These are phyloP conservation scores for Volutella citrinella DNA, from an alignment of 2,329 filamentous ascomycete genomes.

Conservation along the genomic window DNA sequence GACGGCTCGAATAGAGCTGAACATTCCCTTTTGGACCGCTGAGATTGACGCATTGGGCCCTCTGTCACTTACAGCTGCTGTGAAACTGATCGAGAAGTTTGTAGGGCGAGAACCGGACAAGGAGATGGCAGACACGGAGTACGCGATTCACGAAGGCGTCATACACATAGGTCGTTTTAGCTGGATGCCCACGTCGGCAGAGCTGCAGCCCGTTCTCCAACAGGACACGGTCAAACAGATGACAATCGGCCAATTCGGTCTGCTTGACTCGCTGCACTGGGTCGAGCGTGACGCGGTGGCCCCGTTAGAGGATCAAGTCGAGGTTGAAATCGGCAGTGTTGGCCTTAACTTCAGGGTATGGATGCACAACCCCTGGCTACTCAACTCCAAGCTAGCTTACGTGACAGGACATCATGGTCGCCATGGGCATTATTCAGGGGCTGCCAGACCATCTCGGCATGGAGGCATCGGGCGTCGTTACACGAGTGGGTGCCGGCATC, in stretches of 20 bases:
- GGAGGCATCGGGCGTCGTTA: constrained; percentile 30
- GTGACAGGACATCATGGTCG: constrained; percentile 36
- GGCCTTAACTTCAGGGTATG: constrained; percentile 20
- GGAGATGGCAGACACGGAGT: too few relatives aligned
- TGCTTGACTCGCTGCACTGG: constrained; percentile 21
- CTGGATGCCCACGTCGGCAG: background rate
- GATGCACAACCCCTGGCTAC: background rate
- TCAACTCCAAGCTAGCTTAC: background rate
- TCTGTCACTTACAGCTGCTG: too few relatives aligned
- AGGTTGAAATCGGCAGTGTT: constrained; percentile 26
- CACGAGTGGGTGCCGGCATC: constrained; percentile 24
- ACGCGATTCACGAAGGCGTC: constrained; percentile 23
- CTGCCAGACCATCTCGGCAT: constrained; percentile 20
- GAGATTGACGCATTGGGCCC: constrained; percentile 27
- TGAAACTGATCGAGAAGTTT: too few relatives aligned
- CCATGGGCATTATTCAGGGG: constrained; percentile 27
- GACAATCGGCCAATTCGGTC: too few relatives aligned
- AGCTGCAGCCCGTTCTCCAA: constrained; percentile 7
- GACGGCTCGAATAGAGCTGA: constrained; percentile 25
- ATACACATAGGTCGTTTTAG: constrained; percentile 25
- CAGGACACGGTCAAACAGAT: too few relatives aligned
- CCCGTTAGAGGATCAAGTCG: constrained; percentile 24
- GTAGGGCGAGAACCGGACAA: too few relatives aligned
- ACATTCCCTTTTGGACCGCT: constrained; percentile 23
- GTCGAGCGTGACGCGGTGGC: constrained; percentile 3